These are phyloP conservation scores for Xylaria nigripes DNA, from an alignment of 495 filamentous ascomycete species.

Conservation along the genomic window DNA sequence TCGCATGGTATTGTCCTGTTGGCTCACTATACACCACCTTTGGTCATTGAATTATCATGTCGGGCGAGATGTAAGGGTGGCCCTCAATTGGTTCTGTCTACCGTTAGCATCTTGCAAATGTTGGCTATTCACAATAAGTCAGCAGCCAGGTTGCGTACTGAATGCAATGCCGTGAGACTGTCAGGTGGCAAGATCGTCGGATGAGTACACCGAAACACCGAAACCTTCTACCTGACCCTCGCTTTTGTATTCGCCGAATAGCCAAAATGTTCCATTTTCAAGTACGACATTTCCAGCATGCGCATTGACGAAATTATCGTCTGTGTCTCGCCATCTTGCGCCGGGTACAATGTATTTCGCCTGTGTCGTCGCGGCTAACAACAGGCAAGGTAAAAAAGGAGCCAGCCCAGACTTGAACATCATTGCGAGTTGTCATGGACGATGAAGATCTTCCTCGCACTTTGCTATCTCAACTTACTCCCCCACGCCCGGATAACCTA, in stretches of 20 bases:
- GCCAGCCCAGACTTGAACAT: slow-evolving; percentile 12
- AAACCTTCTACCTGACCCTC: slow-evolving; percentile 36
- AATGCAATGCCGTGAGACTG: slow-evolving; percentile 32
- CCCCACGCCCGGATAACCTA: too few species aligned
- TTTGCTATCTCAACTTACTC: too few species aligned
- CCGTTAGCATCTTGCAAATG: slow-evolving; percentile 3
- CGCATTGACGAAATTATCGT: slow-evolving; percentile 35
- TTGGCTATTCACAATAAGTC: not conserved
- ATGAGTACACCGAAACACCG: slow-evolving; percentile 36
- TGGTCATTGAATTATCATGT: slow-evolving; percentile 36
- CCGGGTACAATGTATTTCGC: slow-evolving; percentile 40
- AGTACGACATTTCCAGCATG: slow-evolving; percentile 34
- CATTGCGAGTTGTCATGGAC: not conserved
- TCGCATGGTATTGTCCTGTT: slow-evolving; percentile 31
- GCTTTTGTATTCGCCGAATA: slow-evolving; percentile 40
- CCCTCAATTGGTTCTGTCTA: slow-evolving; percentile 27
- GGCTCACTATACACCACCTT: slow-evolving; percentile 36
- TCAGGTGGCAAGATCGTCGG: slow-evolving; percentile 36
- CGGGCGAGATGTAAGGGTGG: slow-evolving; percentile 29
- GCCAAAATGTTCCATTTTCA: slow-evolving; percentile 34
- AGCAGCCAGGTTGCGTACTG: slow-evolving; percentile 10
- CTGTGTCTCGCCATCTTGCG: slow-evolving; percentile 35
- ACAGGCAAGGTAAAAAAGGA: slow-evolving; percentile 7
- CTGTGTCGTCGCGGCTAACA: slow-evolving; percentile 13
- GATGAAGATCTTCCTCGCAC: not conserved